Evolutionary conservation across 2,329 filamentous ascomycete species (phyloP), one percentile per base, ranked within the genome.

Genomic region (Trichothecium sympodiale): DNA sequence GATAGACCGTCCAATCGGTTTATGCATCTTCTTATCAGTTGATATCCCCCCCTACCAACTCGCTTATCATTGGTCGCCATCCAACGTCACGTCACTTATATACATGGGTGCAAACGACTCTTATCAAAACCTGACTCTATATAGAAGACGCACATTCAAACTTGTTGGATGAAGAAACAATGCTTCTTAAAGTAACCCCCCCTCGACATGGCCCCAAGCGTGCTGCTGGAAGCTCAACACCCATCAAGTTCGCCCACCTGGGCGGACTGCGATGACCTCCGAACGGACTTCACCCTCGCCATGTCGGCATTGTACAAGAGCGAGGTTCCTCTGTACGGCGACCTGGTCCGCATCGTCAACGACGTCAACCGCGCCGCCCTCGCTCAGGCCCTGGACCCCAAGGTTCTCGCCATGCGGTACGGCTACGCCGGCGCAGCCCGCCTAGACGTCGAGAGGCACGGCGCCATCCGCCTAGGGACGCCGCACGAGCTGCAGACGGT

Each of bases 391-490:
- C n/a, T 27, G 5, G 35, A 17, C 30, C 32, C 33, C 33, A 32
- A 30, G n/a, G 32, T 31, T 9, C 13, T 30, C 3, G n/a, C 26
- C 32, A 34, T 34, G 8, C 18, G 25, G 10, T 31, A 34, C n/a
- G 36, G 32, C 23, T 15, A 31, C 32, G 17, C 23, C 23, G n/a
- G 14, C 3, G 20, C 16, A n/a, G 10, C 36, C 6, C 39, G 45
- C 3, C 40, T 49, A 17, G 38, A 46, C n/a, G 32, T 55, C 1
- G 53, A 55, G 23, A 40, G 58, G 17, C 66, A 71, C 32, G 67
- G 66, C 2, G 67, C 67, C 3, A 67, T 71, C 28, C 56, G 67
- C 0, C 55, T 71, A 0, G 66, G 67, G 4, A 68, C 61, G 1
- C 34, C 55, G 1, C 37, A 57, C 8, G 67, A 71, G 41, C 47